Percentiles rank a stretch among this genome's conserved stretches.
phyloP scores from a whole-genome alignment of 495 filamentous ascomycete species.

The Aspergillus carlsbadensis region DNA sequence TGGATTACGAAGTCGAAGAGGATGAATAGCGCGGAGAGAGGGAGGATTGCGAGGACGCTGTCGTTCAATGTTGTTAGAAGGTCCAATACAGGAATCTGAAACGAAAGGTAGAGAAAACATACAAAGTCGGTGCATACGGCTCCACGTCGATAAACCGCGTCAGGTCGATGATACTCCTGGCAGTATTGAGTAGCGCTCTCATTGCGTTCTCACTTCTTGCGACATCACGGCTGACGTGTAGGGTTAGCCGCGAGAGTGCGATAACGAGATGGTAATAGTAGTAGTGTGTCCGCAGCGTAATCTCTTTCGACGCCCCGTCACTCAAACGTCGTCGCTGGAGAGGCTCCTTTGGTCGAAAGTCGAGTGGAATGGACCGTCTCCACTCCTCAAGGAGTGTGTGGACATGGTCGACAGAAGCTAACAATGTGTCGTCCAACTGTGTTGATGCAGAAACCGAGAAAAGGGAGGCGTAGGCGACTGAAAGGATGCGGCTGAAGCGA shows the following conservation, averaged over 20 bases:
- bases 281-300: slow-evolving; percentile 4
- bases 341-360: slow-evolving; percentile 23
- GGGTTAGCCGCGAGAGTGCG: slow-evolving; percentile 22
- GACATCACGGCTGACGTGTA: slow-evolving; percentile 16
- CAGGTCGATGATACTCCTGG: slow-evolving; percentile 23
- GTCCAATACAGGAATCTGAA: no score
- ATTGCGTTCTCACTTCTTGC: slow-evolving; percentile 10
- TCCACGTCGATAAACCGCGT: slow-evolving; percentile 26
- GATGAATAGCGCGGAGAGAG: slow-evolving; percentile 33
- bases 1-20: slow-evolving; percentile 35
- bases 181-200: slow-evolving; percentile 13
- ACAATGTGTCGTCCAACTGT: slow-evolving; percentile 14
- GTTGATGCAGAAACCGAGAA: slow-evolving; percentile 29
- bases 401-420: slow-evolving; percentile 20
- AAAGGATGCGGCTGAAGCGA: slow-evolving; percentile 26
- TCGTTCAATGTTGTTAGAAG: no score
- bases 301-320: neutral
- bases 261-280: slow-evolving; percentile 27
- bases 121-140: slow-evolving; percentile 28
- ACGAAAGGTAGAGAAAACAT: neutral
- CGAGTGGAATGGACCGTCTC: slow-evolving; percentile 25
- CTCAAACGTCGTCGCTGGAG: neutral
- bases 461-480: slow-evolving; percentile 23
- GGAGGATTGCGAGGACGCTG: slow-evolving; percentile 20
- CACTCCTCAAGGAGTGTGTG: slow-evolving; percentile 25